Evolutionary conservation across 305 asterid genomes (phyloP), one percentile per base, ranked within the genome.

Genomic region (Stenogyne calaminthoides): DNA sequence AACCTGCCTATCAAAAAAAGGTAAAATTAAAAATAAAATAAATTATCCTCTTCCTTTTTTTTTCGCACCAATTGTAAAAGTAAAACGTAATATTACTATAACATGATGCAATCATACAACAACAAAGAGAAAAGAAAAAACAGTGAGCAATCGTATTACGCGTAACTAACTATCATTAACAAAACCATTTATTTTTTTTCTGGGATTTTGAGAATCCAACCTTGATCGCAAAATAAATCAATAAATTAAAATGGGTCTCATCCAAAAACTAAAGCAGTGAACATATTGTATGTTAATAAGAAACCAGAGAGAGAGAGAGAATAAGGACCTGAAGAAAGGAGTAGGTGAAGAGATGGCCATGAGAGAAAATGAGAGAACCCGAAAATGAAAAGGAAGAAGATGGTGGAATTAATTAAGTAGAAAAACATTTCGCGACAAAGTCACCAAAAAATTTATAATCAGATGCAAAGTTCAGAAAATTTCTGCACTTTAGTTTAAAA

Each of bases 1-100:
- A 49, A 77, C 80, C 87, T 83, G 83, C 64, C 51, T 22, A 44
- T 51, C 29, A 67, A 55, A 9, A n/a, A 12, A 29, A 54, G 1
- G 49, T 7, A 63, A 51, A 15, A 51, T 0, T 7, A 16, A 0
- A 16, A 11, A 52, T 16, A 52, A 51, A 44, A 44, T 12, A 44
- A 12, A 44, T 25, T 25, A 44, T 6, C 57, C 5, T n/a, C 55
- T 14, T 47, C 19, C 7, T 47, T n/a, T 47, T n/a, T n/a, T n/a
- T 47, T 49, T 15, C 15, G 5, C 6, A 52, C 58, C 58, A 52
- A 51, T 16, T 52, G 58, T 52, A 52, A 52, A 52, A 16, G 22
- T 16, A 15, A 51, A 51, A 51, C 58, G 0, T 9, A 51, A 51
- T 51, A 51, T 3, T 7, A 51, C 7, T 6, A 51, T 16, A 47